Conservation (phyloP, 1,139 yeast genomes). For the Wickerhamiella infanticola region DNA sequence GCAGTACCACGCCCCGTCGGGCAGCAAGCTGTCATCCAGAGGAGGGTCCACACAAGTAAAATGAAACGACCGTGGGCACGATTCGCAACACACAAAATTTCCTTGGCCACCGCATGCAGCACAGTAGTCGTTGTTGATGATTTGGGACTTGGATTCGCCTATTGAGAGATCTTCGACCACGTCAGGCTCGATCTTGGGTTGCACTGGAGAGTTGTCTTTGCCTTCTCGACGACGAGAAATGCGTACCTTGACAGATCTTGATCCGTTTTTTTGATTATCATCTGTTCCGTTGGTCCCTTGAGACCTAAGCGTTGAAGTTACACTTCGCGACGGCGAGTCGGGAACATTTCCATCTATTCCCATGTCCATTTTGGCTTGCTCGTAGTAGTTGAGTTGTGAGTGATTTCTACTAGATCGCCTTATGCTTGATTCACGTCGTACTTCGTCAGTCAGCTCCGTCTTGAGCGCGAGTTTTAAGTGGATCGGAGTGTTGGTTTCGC, state of each 20-base stretch:
- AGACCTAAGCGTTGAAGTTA: neutral
- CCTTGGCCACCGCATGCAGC: slow-evolving; percentile 82
- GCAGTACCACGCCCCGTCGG: slow-evolving; percentile 87
- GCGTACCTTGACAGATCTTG: neutral
- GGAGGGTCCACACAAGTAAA: slow-evolving; percentile 90
- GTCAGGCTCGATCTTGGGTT: neutral
- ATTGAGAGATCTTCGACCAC: slow-evolving; percentile 2
- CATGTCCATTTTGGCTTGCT: neutral
- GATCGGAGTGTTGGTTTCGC: slow-evolving; percentile 8
- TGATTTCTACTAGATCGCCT: slow-evolving; percentile 17
- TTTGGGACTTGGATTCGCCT: neutral
- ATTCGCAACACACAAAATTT: slow-evolving; percentile 79
- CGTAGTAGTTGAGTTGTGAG: neutral
- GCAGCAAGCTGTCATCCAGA: slow-evolving; percentile 51
- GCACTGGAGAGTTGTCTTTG: neutral
- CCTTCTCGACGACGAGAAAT: neutral
- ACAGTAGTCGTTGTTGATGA: slow-evolving; percentile 68
- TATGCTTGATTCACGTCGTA: slow-evolving; percentile 27
- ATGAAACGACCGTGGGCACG: slow-evolving; percentile 85
- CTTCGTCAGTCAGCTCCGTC: slow-evolving; percentile 25
- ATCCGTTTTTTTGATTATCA: neutral
- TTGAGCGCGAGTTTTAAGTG: slow-evolving; percentile 22
- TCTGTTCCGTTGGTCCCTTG: neutral
- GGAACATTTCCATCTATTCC: neutral
- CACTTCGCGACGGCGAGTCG: neutral